phyloP scores from a whole-genome alignment of 176 grass and related monocot species.

The Oryza meyeriana region DNA sequence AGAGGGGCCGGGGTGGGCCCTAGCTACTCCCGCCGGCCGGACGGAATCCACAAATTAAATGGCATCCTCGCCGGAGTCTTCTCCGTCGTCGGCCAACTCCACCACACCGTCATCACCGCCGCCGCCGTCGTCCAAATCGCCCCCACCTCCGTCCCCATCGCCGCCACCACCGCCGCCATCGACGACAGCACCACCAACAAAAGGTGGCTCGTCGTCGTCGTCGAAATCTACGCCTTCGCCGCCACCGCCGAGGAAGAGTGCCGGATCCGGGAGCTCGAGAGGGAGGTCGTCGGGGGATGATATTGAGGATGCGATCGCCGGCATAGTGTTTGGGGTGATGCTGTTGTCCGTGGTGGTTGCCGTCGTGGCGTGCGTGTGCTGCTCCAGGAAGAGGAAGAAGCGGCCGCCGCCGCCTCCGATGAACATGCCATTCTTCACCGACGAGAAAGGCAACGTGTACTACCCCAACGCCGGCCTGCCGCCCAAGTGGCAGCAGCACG shows the following conservation, averaged over 20 bases:
- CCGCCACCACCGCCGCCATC: neutral
- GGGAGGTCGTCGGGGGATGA: neutral
- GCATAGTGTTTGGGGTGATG: conserved; percentile 32
- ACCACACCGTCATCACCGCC: neutral
- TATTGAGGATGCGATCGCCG: neutral
- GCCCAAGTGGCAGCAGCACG: conserved; percentile 43
- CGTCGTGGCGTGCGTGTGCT: conserved; percentile 22
- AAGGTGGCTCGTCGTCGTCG: neutral
- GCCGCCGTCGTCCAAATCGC: neutral
- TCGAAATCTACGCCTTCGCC: neutral
- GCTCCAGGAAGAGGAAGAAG: conserved; percentile 36
- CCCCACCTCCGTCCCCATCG: neutral
- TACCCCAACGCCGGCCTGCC: conserved; percentile 11
- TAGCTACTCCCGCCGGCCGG: neutral
- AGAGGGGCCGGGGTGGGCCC: conserved; percentile 22
- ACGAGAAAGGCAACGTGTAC: conserved; percentile 40
- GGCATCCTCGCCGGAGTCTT: conserved; percentile 3
- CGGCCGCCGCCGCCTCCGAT: neutral
- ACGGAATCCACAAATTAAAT: neutral
- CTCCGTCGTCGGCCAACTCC: neutral
- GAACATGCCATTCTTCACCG: conserved; percentile 40
- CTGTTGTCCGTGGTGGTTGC: neutral
- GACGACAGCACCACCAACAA: neutral
- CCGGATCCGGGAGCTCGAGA: neutral
- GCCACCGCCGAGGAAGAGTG: neutral